These are phyloP conservation scores for Boletales sp. DNA, from an alignment of 768 basidiomycete genomes.

Conservation along the genomic window DNA sequence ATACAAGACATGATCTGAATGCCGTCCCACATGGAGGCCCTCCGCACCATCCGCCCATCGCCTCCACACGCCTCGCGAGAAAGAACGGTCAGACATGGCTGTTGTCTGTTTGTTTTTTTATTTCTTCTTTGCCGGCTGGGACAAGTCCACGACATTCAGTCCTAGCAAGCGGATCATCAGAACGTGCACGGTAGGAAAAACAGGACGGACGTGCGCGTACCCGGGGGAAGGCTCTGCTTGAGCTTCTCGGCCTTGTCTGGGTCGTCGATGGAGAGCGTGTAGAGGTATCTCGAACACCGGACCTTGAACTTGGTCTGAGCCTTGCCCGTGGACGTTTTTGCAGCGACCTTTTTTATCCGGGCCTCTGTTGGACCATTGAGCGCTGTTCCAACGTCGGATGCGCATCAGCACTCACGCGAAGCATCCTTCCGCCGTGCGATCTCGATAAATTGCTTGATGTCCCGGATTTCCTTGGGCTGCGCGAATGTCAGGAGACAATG, in stretches of 20 bases:
- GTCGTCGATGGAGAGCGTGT: constrained; percentile 96
- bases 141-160: constrained; percentile 68
- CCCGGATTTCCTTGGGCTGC: constrained; percentile 95
- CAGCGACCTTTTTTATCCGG: constrained; percentile 92
- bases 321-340: constrained; percentile 66
- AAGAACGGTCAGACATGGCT: too few relatives aligned
- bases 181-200: background rate
- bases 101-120: constrained; percentile 26
- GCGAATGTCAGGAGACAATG: constrained; percentile 2
- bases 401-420: constrained; percentile 61
- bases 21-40: constrained; percentile 1
- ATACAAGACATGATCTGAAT: constrained; percentile 18
- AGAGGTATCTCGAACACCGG: constrained; percentile 92
- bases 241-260: constrained; percentile 99
- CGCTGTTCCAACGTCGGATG: background rate
- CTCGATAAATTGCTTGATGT: constrained; percentile 99
- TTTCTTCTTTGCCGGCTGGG: constrained; percentile 64
- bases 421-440: constrained; percentile 98
- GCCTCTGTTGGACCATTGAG: constrained; percentile 57
- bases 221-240: constrained; percentile 90
- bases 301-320: constrained; percentile 97
- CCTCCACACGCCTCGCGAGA: too few relatives aligned
- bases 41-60: too few relatives aligned
- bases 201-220: constrained; percentile 44
- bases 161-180: constrained; percentile 38